Conservation (phyloP, 148 eudicot species). For the Vaccinium corymbosum region DNA sequence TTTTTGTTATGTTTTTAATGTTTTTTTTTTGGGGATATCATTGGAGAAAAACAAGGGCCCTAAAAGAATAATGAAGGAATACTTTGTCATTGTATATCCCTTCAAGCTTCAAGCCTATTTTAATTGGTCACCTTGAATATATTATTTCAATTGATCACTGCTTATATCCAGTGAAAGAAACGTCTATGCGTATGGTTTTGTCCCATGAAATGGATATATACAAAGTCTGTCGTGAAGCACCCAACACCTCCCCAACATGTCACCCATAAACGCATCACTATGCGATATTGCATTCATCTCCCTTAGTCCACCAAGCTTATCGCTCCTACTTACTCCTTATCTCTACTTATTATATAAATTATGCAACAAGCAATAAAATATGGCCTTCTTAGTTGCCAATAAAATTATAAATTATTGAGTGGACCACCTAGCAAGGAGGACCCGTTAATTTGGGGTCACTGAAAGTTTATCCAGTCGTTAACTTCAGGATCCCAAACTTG, state of each 20-base stretch:
- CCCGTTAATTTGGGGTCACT: no score
- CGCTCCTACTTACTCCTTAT: background rate
- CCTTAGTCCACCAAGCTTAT: background rate
- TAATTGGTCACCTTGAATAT: no score
- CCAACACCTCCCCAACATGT: background rate
- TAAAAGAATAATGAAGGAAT: background rate
- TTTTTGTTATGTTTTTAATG: no score
- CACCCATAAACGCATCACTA: slow-evolving; percentile 4
- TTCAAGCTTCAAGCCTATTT: no score
- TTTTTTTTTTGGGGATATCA: no score
- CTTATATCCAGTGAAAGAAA: no score
- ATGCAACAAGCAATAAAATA: background rate
- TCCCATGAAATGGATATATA: background rate
- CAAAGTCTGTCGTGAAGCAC: slow-evolving; percentile 8
- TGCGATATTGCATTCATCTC: background rate
- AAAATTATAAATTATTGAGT: background rate
- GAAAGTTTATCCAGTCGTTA: no score
- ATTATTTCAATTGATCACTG: no score
- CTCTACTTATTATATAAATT: background rate
- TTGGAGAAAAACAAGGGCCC: background rate
- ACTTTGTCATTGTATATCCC: no score
- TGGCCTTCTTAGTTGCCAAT: background rate
- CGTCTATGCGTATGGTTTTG: no score
- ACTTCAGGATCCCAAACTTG: no score
- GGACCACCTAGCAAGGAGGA: background rate